Evolutionary conservation across 1,284 basidiomycete species (phyloP), one percentile per base, ranked within the genome.

Genomic region (Fomitopsis betulina): DNA sequence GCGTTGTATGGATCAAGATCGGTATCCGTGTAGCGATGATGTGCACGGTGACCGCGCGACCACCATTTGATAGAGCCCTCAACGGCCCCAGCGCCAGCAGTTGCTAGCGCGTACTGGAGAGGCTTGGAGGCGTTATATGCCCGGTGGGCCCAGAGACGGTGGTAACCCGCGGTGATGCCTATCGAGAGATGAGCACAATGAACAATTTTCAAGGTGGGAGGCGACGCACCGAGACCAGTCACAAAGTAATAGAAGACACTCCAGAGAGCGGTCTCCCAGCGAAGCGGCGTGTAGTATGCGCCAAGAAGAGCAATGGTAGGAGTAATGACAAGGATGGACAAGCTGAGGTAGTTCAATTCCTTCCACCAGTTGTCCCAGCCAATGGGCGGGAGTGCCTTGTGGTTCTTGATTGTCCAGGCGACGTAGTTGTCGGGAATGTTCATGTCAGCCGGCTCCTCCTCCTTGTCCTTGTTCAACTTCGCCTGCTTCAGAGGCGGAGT

Each of bases 51-150:
- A 59, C 92, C 93, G 49, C 94, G 84, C n/a, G 87, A 87, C 94
- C 94, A 96, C 94, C 94, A 96, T 71, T 89, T 88, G 75, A 96
- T 94, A 19, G 93, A 93, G 25, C 94, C 94, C 69, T 96, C 85
- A 37, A 94, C 90, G 12, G 94, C 91, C 57, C 93, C 94, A 2
- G 92, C 87, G 56, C 94, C 94, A 10, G 86, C 82, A 17, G 88
- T 65, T 7, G 92, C 89, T 54, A 96, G 83, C 65, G 83, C 75
- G 72, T 91, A 94, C 70, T 96, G 86, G 5, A 96, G 76, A 7
- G 89, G 86, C 57, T 77, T 78, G 1, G 87, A 86, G n/a, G 94
- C 94, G 69, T 95, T 96, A 75, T 95, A 96, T 0, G 91, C 79
- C 55, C 94, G 85, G 71, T 97, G 95, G 3, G 95, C 90, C 93